Evolutionary conservation across 768 basidiomycete genomes (phyloP).

Genomic region (Podaxis rugospora): DNA sequence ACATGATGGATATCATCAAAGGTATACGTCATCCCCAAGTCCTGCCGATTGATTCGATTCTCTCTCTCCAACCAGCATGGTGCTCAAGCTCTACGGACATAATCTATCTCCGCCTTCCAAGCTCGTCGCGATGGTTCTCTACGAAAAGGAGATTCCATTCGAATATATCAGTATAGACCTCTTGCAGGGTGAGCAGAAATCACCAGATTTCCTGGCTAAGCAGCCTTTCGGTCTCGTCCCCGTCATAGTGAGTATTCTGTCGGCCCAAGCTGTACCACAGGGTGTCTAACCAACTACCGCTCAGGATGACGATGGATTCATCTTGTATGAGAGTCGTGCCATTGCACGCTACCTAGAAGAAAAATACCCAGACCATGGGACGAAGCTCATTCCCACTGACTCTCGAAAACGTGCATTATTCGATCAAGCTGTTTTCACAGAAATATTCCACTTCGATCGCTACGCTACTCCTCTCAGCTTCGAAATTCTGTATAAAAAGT

Average conservation of each 20-base stretch:
- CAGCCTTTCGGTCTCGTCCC: constrained; percentile 62
- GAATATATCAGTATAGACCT: constrained; percentile 40
- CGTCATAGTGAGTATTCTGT: constrained; percentile 32
- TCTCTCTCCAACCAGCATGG: constrained; percentile 20
- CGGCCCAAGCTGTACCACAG: neutral
- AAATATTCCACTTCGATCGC: constrained; percentile 40
- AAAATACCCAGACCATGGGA: constrained; percentile 44
- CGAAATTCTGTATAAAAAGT: constrained; percentile 46
- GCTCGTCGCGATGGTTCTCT: constrained; percentile 39
- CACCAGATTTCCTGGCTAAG: constrained; percentile 26
- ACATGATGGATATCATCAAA: too few relatives aligned
- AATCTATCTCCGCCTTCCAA: constrained; percentile 37
- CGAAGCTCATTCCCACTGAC: constrained; percentile 40
- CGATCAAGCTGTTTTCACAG: constrained; percentile 39
- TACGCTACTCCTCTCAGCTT: constrained; percentile 25
- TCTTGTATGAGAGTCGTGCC: constrained; percentile 51
- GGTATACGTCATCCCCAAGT: too few relatives aligned
- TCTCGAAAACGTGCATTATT: constrained; percentile 28
- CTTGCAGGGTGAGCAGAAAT: constrained; percentile 35
- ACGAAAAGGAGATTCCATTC: constrained; percentile 49
- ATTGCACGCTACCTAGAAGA: constrained; percentile 47
- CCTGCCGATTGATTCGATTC: too few relatives aligned
- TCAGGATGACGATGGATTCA: constrained; percentile 50
- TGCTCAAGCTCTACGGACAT: constrained; percentile 34
- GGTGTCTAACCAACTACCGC: neutral